These are phyloP conservation scores for Globisporangium echinulatum DNA, from an alignment of 352 stramenopile species.

Conservation along the genomic window DNA sequence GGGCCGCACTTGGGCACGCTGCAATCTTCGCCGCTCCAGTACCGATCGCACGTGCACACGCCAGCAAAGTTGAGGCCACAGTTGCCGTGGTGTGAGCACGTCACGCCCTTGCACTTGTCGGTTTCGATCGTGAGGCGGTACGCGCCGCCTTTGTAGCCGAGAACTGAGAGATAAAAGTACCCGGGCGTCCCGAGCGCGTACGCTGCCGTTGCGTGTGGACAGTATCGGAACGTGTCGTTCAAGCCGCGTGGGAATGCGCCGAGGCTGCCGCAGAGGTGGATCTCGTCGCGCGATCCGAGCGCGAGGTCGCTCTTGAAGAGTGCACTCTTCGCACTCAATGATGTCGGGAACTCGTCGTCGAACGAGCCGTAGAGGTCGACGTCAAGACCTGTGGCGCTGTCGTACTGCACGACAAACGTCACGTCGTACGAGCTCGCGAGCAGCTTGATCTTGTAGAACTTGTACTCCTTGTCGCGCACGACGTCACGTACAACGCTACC, in stretches of 20 bases:
- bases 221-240: conserved; percentile 54
- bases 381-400: conserved; percentile 19
- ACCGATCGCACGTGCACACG: conserved; percentile 64
- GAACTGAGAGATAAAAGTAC: conserved; percentile 63
- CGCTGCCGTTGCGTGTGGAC: conserved; percentile 33
- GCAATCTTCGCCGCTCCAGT: conserved; percentile 72
- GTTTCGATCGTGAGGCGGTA: conserved; percentile 46
- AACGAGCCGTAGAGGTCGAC: conserved; percentile 75
- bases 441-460: conserved; percentile 65
- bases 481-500: conserved; percentile 13
- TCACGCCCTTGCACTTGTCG: conserved; percentile 59
- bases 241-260: conserved; percentile 54
- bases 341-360: conserved; percentile 47
- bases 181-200: conserved; percentile 53
- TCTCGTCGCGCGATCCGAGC: conserved; percentile 34
- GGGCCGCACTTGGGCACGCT: conserved; percentile 64
- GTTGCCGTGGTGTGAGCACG: conserved; percentile 46
- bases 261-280: conserved; percentile 62
- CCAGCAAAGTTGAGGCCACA: conserved; percentile 60
- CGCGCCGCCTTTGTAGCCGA: conserved; percentile 38
- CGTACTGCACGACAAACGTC: conserved; percentile 47
- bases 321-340: conserved; percentile 29
- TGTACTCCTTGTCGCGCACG: conserved; percentile 47
- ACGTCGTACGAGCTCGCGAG: conserved; percentile 60
- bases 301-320: conserved; percentile 56